These are phyloP conservation scores for Cordia subcordata DNA, from an alignment of 257 asterid genomes.

Conservation along the genomic window DNA sequence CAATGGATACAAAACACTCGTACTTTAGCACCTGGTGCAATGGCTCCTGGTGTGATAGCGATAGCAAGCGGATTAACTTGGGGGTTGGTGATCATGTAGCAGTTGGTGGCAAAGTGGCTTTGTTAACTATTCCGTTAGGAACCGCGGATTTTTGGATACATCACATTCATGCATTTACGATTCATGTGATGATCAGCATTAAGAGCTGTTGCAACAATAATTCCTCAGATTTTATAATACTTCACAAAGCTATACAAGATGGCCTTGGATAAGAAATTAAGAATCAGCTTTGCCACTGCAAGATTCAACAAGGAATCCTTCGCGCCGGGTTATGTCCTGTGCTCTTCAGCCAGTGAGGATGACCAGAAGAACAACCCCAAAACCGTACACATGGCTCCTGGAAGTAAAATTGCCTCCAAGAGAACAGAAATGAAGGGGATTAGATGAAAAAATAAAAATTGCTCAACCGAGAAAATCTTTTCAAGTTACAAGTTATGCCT, in stretches of 20 bases:
- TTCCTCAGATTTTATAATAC: too few species aligned
- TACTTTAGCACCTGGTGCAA: too few species aligned
- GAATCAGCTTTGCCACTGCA: conserved; percentile 32
- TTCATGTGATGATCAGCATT: not conserved
- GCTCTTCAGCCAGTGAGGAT: conserved; percentile 60
- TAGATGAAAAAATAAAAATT: not conserved
- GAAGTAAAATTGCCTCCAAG: conserved; percentile 61
- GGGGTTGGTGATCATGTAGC: conserved; percentile 14
- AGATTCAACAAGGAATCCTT: conserved; percentile 50
- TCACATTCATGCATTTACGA: conserved; percentile 1
- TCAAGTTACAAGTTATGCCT: too few species aligned
- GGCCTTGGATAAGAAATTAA: conserved; percentile 45
- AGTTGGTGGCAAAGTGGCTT: conserved; percentile 14
- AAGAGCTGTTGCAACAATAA: too few species aligned
- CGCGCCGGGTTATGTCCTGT: conserved; percentile 59
- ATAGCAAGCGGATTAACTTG: too few species aligned
- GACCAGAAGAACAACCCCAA: conserved; percentile 72
- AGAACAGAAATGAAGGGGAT: conserved; percentile 6
- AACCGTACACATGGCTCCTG: conserved; percentile 64
- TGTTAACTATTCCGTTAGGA: conserved; percentile 11
- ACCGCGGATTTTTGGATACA: conserved; percentile 11
- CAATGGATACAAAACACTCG: too few species aligned
- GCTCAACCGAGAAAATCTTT: too few species aligned
- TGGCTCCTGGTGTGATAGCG: too few species aligned
- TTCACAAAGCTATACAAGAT: conserved; percentile 4